phyloP scores from a whole-genome alignment of 768 basidiomycete genomes.

The Tremella fuciformis region DNA sequence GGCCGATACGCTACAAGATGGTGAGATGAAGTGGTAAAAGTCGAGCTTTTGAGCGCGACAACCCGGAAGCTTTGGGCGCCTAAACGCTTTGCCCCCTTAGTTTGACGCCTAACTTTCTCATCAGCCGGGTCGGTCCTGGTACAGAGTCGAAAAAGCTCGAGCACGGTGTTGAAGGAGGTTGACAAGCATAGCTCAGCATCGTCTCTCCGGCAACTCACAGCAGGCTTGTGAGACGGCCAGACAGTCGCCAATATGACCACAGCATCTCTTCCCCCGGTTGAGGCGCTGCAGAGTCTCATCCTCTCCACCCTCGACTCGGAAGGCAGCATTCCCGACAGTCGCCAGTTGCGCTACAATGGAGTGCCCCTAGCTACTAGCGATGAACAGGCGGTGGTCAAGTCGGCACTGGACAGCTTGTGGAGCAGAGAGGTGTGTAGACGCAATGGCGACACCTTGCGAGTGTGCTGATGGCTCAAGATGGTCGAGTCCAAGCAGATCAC shows the following conservation, averaged over 20 bases:
- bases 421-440: constrained; percentile 68
- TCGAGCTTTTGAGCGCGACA: too few relatives aligned
- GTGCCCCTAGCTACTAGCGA: constrained; percentile 31
- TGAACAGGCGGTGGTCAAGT: constrained; percentile 74
- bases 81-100: too few relatives aligned
- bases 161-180: too few relatives aligned
- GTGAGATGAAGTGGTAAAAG: too few relatives aligned
- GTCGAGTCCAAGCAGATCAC: constrained; percentile 59
- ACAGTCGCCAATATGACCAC: constrained; percentile 6
- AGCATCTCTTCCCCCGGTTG: constrained; percentile 44
- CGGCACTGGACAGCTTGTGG: constrained; percentile 83
- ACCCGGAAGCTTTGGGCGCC: too few relatives aligned
- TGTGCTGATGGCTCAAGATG: constrained; percentile 62
- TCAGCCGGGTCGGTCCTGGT: too few relatives aligned
- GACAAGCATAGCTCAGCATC: too few relatives aligned
- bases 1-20: too few relatives aligned
- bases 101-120: too few relatives aligned
- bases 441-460: background rate
- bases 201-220: too few relatives aligned
- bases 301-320: constrained; percentile 66
- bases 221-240: background rate
- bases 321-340: constrained; percentile 50
- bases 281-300: constrained; percentile 73
- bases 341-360: constrained; percentile 39
- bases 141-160: too few relatives aligned